Percentiles rank a stretch among this genome's conserved stretches.
Evolutionary conservation across 129 eudicot genomes (phyloP).

Genomic region (Artemisia annua): DNA sequence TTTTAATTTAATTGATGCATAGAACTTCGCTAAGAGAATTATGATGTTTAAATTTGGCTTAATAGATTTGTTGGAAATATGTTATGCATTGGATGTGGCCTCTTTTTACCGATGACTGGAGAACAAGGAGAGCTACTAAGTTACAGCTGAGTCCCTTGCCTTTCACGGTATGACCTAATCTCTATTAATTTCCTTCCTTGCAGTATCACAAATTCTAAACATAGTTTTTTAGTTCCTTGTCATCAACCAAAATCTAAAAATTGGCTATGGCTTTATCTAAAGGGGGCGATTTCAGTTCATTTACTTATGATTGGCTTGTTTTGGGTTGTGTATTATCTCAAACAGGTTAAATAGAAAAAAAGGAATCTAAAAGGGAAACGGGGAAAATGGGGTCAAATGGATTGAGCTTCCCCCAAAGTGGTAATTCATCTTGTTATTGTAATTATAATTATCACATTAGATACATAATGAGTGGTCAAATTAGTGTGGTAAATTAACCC

Average conservation of each 20-base stretch:
- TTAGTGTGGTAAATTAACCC: no score
- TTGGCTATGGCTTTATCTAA: no score
- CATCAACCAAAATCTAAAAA: no score
- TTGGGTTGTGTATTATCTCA: no score
- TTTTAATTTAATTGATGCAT: conserved; percentile 6
- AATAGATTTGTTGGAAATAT: conserved; percentile 78
- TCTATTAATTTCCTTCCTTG: conserved; percentile 11
- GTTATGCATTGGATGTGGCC: conserved; percentile 99
- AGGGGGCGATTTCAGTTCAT: background rate
- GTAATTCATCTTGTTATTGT: no score
- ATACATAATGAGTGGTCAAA: no score
- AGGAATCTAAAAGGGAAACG: no score
- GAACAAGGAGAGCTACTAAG: conserved; percentile 76
- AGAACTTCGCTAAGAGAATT: conserved; percentile 6
- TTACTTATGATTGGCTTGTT: no score
- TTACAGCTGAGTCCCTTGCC: conserved; percentile 79
- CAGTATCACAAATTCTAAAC: background rate
- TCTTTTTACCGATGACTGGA: conserved; percentile 88
- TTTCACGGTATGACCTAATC: conserved; percentile 58
- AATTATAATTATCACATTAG: no score
- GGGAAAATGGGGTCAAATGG: no score
- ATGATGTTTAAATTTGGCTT: conserved; percentile 13
- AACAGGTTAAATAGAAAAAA: no score
- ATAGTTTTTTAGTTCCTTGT: background rate
- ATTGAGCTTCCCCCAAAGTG: no score